Evolutionary conservation across 2,329 filamentous ascomycete genomes (phyloP).

Genomic region (Albophoma yamanashiensis): DNA sequence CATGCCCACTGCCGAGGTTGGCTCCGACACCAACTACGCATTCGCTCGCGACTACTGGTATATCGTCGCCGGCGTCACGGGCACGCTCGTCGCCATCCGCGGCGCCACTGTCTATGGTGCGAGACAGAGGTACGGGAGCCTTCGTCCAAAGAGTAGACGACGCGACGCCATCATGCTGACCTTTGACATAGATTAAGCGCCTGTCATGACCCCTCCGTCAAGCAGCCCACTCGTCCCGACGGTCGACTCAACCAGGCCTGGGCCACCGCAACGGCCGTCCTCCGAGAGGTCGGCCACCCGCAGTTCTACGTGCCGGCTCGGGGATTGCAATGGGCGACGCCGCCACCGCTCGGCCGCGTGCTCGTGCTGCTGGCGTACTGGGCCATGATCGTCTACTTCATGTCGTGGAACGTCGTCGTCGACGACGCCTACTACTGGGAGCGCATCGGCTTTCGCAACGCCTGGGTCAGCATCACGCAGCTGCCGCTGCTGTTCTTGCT

Average conservation of each 20-base stretch:
- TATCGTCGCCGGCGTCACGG: conserved; percentile 38
- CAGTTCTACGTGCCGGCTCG: conserved; percentile 37
- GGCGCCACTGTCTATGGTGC: conserved; percentile 31
- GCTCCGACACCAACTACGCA: conserved; percentile 34
- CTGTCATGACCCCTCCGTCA: conserved; percentile 29
- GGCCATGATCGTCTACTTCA: conserved; percentile 48
- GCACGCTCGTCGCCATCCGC: conserved; percentile 27
- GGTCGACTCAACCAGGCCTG: conserved; percentile 36
- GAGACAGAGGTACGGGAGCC: conserved; percentile 25
- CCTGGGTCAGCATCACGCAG: conserved; percentile 55
- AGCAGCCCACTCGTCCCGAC: conserved; percentile 41
- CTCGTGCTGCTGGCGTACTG: conserved; percentile 46
- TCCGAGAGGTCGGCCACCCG: conserved; percentile 45
- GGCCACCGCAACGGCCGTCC: conserved; percentile 47
- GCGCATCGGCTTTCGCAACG: conserved; percentile 56
- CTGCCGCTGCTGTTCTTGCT: conserved; percentile 54
- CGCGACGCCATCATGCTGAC: not conserved
- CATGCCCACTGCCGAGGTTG: conserved; percentile 22
- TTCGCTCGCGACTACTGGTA: conserved; percentile 51
- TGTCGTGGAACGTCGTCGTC: conserved; percentile 35
- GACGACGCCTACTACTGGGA: conserved; percentile 49
- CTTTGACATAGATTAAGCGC: conserved; percentile 30
- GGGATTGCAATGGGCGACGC: conserved; percentile 44
- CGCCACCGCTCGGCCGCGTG: conserved; percentile 46
- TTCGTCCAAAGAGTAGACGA: not conserved